Conservation (phyloP, 164 flowering plant genomes). For the Liriodendron chinense region DNA sequence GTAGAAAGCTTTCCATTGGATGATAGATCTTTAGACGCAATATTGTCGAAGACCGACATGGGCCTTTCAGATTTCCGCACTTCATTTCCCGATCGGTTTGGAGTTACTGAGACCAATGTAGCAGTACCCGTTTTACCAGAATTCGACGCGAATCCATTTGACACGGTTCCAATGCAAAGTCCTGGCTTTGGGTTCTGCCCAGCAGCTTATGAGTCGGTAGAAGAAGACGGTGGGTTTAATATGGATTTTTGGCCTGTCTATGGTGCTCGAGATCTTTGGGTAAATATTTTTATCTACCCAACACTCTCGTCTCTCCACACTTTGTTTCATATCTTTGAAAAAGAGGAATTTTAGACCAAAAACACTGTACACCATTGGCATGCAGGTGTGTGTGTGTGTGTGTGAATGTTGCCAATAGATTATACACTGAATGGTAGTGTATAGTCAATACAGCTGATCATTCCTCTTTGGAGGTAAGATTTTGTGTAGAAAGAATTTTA, state of each 20-base stretch:
- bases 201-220: neutral
- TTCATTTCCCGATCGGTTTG: constrained; percentile 18
- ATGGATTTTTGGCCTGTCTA: constrained; percentile 15
- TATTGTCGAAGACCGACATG: constrained; percentile 2
- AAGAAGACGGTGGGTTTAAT: constrained; percentile 10
- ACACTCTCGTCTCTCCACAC: neutral
- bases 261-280: constrained; percentile 29
- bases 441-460: neutral
- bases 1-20: constrained; percentile 11
- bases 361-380: neutral
- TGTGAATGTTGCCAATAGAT: too few species aligned
- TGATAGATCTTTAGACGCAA: constrained; percentile 7
- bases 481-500: neutral
- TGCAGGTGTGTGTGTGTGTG: too few species aligned
- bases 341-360: neutral
- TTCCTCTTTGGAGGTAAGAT: neutral
- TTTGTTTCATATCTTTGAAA: neutral
- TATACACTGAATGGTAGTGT: too few species aligned
- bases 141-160: constrained; percentile 4
- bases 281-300: neutral
- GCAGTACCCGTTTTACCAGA: constrained; percentile 8
- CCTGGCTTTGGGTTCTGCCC: neutral
- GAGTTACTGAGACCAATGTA: constrained; percentile 11
- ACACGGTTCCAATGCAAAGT: neutral
- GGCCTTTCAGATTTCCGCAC: constrained; percentile 10